Percentiles rank a stretch among this genome's conserved stretches.
Evolutionary conservation across 805 yeast genomes (phyloP).

Genomic region (Kluyveromyces starmeri): DNA sequence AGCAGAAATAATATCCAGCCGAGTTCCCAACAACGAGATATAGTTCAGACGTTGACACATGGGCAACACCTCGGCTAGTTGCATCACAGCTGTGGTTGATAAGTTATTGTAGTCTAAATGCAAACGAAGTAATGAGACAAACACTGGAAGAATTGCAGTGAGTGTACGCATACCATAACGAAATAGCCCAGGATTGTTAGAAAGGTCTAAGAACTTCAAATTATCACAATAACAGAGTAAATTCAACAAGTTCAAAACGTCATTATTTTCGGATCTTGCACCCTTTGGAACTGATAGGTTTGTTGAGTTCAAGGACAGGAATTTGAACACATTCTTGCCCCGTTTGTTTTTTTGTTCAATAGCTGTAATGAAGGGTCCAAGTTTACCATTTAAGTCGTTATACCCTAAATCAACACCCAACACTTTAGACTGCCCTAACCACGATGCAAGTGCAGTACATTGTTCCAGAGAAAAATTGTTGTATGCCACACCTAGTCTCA

Average conservation of each 20-base stretch:
- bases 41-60: conserved; percentile 55
- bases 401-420: conserved; percentile 79
- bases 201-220: conserved; percentile 65
- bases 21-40: conserved; percentile 62
- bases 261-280: conserved; percentile 29
- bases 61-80: conserved; percentile 66
- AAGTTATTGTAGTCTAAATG: conserved; percentile 65
- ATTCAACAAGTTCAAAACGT: conserved; percentile 34
- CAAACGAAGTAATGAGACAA: conserved; percentile 52
- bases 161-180: conserved; percentile 47
- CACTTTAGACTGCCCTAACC: conserved; percentile 41
- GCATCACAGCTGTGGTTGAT: conserved; percentile 43
- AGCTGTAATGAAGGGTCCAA: conserved; percentile 22
- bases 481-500: conserved; percentile 70
- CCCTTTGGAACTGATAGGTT: conserved; percentile 42
- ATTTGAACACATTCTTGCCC: conserved; percentile 29
- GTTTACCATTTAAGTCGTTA: conserved; percentile 48
- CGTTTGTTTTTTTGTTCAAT: conserved; percentile 19
- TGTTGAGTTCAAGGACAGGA: conserved; percentile 60
- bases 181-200: conserved; percentile 65
- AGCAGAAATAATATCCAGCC: conserved; percentile 49
- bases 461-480: conserved; percentile 57
- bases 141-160: conserved; percentile 59
- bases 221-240: conserved; percentile 44
- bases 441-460: conserved; percentile 45